Base-by-base conservation (phyloP, 2,329 filamentous ascomycete species). In the Metarhizium brunneum region DNA sequence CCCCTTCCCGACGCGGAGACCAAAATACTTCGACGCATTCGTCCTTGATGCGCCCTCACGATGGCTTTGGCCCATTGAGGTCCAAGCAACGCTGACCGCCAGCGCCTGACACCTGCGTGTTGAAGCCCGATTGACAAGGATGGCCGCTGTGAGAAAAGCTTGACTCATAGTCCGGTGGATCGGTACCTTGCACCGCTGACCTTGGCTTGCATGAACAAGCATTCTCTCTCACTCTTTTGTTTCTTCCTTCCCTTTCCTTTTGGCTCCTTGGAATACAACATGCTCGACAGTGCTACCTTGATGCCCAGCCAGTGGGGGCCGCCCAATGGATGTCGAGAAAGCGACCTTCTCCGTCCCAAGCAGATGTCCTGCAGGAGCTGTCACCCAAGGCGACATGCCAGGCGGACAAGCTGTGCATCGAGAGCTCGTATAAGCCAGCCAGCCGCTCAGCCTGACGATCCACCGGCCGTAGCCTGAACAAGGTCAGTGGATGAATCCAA, bases 131-230 rank as follows among this genome's bases (percentile, higher is more conserved):
- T 49, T 43, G 48, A 52, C 43, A 49, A 47, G 25, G 47, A 29
- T 50, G 51, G 45, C 7, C 14, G 47, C 30, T 36, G 6, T 16
- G 20, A 11, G 35, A 38, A 10, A 45, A 20, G 13, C 47, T 50
- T 43, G 47, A 36, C 36, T 53, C 38, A 50, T 32, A 45, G 32
- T 16, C 50, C 35, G 29, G 29, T 48, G 49, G 30, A 55, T 52
- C 54, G 54, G 54, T 52, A 52, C 49, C 54, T 48, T 56, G 50
- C 50, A 53, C 54, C 18, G 38, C 42, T 38, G 52, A 50, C 50
- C 32, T 35, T 36, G 40, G 4, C 50, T 53, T 50, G 55, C 51
- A 53, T 50, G 51, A 53, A 47, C 40, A 53, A 53, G 51, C 54
- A 25, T 25, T 25, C 25, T 25, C 25, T 25, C 25, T 25, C 25